A percentile compares a stretch with the other conserved stretches of the same genome.
These are phyloP conservation scores for Pisolithus sp. DNA, from an alignment of 768 basidiomycete genomes.

Conservation along the genomic window DNA sequence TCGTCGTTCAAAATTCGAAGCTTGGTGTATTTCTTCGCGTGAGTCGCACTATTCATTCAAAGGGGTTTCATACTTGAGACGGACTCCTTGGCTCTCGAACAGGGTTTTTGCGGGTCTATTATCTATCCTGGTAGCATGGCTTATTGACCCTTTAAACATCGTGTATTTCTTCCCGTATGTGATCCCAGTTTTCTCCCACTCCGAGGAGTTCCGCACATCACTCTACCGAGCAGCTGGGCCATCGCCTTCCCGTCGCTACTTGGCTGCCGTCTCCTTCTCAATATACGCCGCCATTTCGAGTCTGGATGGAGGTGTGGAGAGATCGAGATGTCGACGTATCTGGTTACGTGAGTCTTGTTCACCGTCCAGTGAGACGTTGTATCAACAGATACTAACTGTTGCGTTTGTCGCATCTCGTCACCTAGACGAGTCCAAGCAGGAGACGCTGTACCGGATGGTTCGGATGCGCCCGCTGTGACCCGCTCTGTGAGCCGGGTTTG, in stretches of 20 bases:
- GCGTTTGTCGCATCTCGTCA: too few relatives aligned
- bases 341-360: too few relatives aligned
- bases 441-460: too few relatives aligned
- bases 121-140: conserved; percentile 15
- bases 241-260: conserved; percentile 19
- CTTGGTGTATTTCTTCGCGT: conserved; percentile 19
- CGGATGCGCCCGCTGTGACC: too few relatives aligned
- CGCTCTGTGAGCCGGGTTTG: too few relatives aligned
- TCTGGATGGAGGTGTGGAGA: background rate
- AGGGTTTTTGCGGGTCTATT: conserved; percentile 17
- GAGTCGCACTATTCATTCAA: background rate
- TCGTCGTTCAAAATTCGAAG: conserved; percentile 1
- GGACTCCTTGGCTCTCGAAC: background rate
- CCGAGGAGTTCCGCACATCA: background rate
- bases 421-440: too few relatives aligned
- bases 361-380: too few relatives aligned
- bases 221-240: conserved; percentile 13
- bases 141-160: conserved; percentile 12
- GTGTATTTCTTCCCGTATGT: conserved; percentile 20
- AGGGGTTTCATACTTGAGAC: background rate
- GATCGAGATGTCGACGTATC: background rate
- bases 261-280: conserved; percentile 18
- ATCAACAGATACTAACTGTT: too few relatives aligned
- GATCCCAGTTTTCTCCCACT: background rate
- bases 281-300: conserved; percentile 14